Evolutionary conservation across 495 filamentous ascomycete genomes (phyloP), one percentile per base, ranked within the genome.

Genomic region (Haplographium delicatum): DNA sequence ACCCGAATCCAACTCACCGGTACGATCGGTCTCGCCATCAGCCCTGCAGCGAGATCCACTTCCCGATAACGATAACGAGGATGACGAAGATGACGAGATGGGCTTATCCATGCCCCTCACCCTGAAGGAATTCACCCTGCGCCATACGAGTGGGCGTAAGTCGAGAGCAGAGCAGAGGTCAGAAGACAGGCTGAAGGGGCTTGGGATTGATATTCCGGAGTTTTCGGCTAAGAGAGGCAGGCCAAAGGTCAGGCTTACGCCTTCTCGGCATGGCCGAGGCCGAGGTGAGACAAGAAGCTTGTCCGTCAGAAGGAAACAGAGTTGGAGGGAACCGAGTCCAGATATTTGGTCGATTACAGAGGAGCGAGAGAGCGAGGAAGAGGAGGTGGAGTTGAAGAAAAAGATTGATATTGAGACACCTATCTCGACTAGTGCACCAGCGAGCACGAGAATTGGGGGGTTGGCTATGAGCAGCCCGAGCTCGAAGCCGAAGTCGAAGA

Each of bases 301-400:
- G 37, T 47, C 44, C 13, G 47, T 50, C 7, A 47, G 53, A 40
- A 26, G 52, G 25, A 20, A 45, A 30, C 56, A 57, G 42, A 51
- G 48, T 22, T 62, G 60, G 60, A 47, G 56, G 33, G 50, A 37
- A 26, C 60, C 60, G 1, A 57, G 53, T 16, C 56, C 56, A 13
- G 56, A 59, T 18, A 52, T 62, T 23, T 56, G 31, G n/a, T 22
- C 45, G 1, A 62, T 62, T 37, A 28, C 31, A n/a, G 60, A 62
- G 46, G 60, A 59, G 50, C 47, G 41, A 13, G 54, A 58, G 54
- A 41, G 45, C 40, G 54, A 61, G 16, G 49, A 49, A 22, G 45
- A 51, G 25, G 24, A 15, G 15, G 10, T 18, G 16, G 23, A 49
- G 15, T 23, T 35, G 30, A 20, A 20, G 27, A 26, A 22, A 1